Base-by-base conservation (phyloP, 257 asterid species). In the Nicotiana attenuata region DNA sequence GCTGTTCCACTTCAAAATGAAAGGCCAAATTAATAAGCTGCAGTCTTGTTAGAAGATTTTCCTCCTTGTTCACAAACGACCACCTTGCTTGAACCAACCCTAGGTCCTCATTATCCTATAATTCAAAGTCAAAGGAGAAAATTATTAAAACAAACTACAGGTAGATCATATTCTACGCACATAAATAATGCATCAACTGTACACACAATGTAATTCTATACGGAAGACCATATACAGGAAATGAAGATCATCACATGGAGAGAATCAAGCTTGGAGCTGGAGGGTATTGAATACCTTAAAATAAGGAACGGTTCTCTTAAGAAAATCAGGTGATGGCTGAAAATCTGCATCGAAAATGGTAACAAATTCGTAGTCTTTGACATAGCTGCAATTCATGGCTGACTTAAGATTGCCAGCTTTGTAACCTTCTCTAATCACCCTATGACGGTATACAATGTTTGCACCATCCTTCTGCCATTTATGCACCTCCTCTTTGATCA, bases 1-100 rank as follows among this genome's bases (percentile, higher is more conserved):
- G 99, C 87, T 95, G 99, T 91, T 95, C 99, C 11, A 95, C 98
- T 87, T 95, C 99, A 73, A 95, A 95, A 86, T 95, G 99, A 75
- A 95, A 95, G n/a, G 98, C 98, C 60, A 95, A 88, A 85, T 95
- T 95, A 53, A 95, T 86, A 82, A 89, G 90, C 89, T 95, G 99
- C 90, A 95, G 77, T 83, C 97, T 88, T 2, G 99, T 95, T 55
- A 95, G 89, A 31, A 95, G 90, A 76, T 95, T 95, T 84, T 95
- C 99, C 61, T 93, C 99, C 84, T 91, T 93, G 91, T 95, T 95
- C 77, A 95, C 99, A 67, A 95, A 95, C 16, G 99, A 93, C 99
- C 99, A 95, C 60, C 99, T 89, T 17, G 99, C 98, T 53, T 95
- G 99, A 77, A 95, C 99, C 93, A 95, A 85, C 52, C 97, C 99